Evolutionary conservation across 2,329 filamentous ascomycete species (phyloP).

Genomic region (Orbilia quercus): DNA sequence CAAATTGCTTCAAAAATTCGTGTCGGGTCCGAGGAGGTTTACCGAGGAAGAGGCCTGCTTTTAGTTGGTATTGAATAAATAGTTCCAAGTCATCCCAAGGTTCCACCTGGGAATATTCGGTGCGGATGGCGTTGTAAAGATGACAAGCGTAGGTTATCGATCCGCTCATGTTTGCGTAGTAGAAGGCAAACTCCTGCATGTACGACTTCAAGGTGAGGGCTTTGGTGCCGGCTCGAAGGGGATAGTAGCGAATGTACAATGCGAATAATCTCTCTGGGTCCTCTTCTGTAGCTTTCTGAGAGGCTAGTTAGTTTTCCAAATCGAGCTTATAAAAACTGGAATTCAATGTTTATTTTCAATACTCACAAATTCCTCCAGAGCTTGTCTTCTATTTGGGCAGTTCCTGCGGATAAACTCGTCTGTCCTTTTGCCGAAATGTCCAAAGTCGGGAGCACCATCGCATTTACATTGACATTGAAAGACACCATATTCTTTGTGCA

Average conservation of each 20-base stretch:
- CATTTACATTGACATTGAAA: background rate
- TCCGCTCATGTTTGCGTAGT: background rate
- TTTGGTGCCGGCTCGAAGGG: background rate
- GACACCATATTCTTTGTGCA: background rate
- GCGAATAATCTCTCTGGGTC: background rate
- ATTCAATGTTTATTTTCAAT: background rate
- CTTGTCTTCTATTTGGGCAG: background rate
- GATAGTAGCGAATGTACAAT: slow-evolving; percentile 2
- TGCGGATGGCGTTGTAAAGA: slow-evolving; percentile 12
- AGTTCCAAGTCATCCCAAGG: slow-evolving; percentile 16
- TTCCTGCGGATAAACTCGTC: background rate
- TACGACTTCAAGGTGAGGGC: background rate
- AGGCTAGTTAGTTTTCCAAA: background rate
- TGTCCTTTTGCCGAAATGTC: background rate
- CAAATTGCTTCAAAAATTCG: slow-evolving; percentile 11
- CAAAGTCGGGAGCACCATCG: background rate
- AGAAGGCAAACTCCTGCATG: background rate
- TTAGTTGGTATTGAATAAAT: slow-evolving; percentile 1
- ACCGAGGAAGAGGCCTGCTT: slow-evolving; percentile 2
- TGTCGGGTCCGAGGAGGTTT: background rate
- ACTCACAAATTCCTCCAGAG: background rate
- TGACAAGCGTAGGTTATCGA: slow-evolving; percentile 10
- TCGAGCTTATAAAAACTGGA: background rate
- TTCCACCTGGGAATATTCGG: background rate
- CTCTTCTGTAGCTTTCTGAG: background rate